Percentiles rank a stretch among this genome's conserved stretches.
Evolutionary conservation across 2,329 filamentous ascomycete genomes (phyloP).

Genomic region (Cercospora nicotianae): DNA sequence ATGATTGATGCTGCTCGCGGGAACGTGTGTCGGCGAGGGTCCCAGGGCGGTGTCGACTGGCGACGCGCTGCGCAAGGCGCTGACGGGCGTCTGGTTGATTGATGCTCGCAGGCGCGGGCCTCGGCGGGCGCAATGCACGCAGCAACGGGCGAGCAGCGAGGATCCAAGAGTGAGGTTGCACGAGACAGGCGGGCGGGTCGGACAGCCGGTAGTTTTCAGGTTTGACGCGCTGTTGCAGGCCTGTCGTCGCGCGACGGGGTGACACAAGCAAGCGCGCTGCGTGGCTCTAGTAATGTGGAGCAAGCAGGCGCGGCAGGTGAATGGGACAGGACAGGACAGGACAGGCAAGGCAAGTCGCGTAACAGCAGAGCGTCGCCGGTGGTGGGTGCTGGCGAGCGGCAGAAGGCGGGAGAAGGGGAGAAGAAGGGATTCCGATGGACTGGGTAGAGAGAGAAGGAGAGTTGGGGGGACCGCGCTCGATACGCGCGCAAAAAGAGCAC

Average conservation of each 20-base stretch:
- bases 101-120: neutral
- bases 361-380: neutral
- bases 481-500: constrained; percentile 7
- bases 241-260: constrained; percentile 14
- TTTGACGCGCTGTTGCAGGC: constrained; percentile 12
- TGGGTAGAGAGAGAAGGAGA: constrained; percentile 5
- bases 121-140: constrained; percentile 5
- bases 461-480: neutral
- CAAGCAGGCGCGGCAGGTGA: constrained; percentile 1
- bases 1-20: neutral
- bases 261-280: constrained; percentile 9
- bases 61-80: neutral
- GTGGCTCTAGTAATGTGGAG: neutral
- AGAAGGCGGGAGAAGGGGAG: constrained; percentile 10
- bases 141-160: neutral
- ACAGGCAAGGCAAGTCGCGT: neutral
- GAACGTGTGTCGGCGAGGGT: neutral
- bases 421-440: constrained; percentile 11
- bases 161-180: constrained; percentile 21
- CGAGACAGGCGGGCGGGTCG: constrained; percentile 19
- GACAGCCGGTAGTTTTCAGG: constrained; percentile 10
- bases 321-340: neutral
- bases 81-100: neutral
- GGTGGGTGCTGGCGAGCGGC: neutral
- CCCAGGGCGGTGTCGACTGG: neutral